Evolutionary conservation across 1,139 yeast genomes (phyloP).

Genomic region (Wickerhamiella pararugosa): DNA sequence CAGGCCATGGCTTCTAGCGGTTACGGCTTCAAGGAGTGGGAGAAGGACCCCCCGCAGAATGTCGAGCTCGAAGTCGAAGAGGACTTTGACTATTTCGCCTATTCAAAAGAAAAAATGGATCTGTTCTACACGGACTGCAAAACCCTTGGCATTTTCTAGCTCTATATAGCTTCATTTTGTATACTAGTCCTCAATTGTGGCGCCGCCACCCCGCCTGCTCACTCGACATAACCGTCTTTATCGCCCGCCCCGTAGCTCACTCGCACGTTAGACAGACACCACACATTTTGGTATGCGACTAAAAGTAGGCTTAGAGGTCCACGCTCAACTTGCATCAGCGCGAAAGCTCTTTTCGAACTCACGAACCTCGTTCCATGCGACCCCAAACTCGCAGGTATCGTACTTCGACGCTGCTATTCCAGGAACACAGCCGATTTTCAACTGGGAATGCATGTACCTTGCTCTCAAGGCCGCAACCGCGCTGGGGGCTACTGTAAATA

Average conservation of each 20-base stretch:
- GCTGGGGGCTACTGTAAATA: constrained; percentile 43
- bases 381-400: constrained; percentile 59
- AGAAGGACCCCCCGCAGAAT: background rate
- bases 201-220: too few relatives aligned
- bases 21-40: constrained; percentile 4
- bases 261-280: too few relatives aligned
- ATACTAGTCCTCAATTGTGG: too few relatives aligned
- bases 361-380: constrained; percentile 29
- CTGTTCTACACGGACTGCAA: constrained; percentile 64
- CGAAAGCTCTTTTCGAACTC: constrained; percentile 51
- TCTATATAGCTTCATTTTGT: background rate
- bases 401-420: constrained; percentile 80
- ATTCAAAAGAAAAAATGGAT: constrained; percentile 59
- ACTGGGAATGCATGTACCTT: constrained; percentile 54
- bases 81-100: constrained; percentile 63
- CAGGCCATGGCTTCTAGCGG: background rate
- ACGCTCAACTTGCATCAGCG: constrained; percentile 67
- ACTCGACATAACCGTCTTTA: too few relatives aligned
- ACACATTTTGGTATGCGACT: constrained; percentile 22
- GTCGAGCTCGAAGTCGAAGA: constrained; percentile 37
- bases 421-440: constrained; percentile 79
- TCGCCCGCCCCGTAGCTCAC: too few relatives aligned
- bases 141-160: constrained; percentile 38
- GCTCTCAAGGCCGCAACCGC: constrained; percentile 68
- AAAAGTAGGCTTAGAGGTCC: constrained; percentile 86